Evolutionary conservation across 1,284 basidiomycete genomes (phyloP), one percentile per base, ranked within the genome.

Genomic region (Coriolopsis trogii): DNA sequence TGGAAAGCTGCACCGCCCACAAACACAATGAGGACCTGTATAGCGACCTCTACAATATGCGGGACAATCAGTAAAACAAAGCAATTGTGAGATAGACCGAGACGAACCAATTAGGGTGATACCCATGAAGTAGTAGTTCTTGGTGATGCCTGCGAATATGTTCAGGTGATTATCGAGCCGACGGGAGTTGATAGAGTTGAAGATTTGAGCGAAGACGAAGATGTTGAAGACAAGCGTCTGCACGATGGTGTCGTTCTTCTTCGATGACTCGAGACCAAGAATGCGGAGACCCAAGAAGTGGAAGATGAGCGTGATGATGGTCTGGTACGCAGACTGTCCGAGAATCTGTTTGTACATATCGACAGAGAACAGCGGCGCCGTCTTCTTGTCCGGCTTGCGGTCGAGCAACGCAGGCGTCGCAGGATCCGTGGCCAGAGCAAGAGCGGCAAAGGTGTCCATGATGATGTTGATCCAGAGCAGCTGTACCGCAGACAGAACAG

Each of bases 361-460:
- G 47, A 89, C 85, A 20, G 85, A 85, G 77, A 99, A 96, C 46
- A 99, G 74, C 3, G 95, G 93, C 1, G 93, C 87, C 2, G 81
- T 85, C 73, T 91, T 91, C 71, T 81, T 85, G 69, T 98, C 94
- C 2, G 96, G 96, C 71, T 93, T 91, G 64, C 95, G 87, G 59
- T 97, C 80, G 42, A 99, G 84, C 25, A 95, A 82, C 3, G 77
- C 69, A 30, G 86, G 86, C 1, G 87, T 85, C 1, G 96, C 95
- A 12, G 95, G 95, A 70, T 98, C 96, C 31, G 96, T 99, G 18
- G 96, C 95, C 46, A 99, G 84, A 10, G 96, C 96, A 49, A 98
- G 85, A 29, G 96, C 96, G 47, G 96, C 96, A 65, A 99, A 97
- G 0, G 95, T 98, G 72, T 98, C 95, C 94, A 97, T 97, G 72